phyloP scores from a whole-genome alignment of 768 basidiomycete species.

The Tulasnella sp. region DNA sequence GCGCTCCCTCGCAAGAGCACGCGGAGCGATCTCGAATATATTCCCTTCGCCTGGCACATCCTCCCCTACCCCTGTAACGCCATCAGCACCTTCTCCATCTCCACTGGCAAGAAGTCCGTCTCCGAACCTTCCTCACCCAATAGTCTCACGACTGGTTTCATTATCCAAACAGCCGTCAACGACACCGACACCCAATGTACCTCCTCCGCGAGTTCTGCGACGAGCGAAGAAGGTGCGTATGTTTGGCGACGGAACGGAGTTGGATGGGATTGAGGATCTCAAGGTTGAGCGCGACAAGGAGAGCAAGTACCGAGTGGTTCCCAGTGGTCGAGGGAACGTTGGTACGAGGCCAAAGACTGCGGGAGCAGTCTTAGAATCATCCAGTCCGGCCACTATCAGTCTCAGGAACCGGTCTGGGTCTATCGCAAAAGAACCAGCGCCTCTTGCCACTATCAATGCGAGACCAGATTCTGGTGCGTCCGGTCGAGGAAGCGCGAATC shows the following conservation, averaged over 20 bases:
- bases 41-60: slow-evolving; percentile 35
- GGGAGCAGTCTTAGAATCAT: neutral
- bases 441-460: neutral
- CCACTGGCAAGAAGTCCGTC: slow-evolving; percentile 11
- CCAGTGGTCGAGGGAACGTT: slow-evolving; percentile 56
- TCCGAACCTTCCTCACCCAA: neutral
- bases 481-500: slow-evolving; percentile 27
- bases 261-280: slow-evolving; percentile 81
- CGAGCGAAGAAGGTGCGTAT: slow-evolving; percentile 66
- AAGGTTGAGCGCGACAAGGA: slow-evolving; percentile 79
- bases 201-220: slow-evolving; percentile 54
- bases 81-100: neutral
- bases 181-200: no score
- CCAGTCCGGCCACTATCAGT: slow-evolving; percentile 9
- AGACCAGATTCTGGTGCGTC: slow-evolving; percentile 7
- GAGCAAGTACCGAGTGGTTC: slow-evolving; percentile 60
- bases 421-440: neutral
- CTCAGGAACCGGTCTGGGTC: neutral
- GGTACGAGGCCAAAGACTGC: slow-evolving; percentile 23
- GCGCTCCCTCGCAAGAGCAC: slow-evolving; percentile 53
- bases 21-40: slow-evolving; percentile 66
- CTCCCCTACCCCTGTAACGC: slow-evolving; percentile 6
- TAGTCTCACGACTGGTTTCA: slow-evolving; percentile 24
- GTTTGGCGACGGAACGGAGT: slow-evolving; percentile 82
- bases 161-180: slow-evolving; percentile 22